A percentile compares a stretch with the other conserved stretches of the same genome.
Conservation (phyloP, 805 yeast genomes). For the Zygosaccharomyces rouxii region DNA sequence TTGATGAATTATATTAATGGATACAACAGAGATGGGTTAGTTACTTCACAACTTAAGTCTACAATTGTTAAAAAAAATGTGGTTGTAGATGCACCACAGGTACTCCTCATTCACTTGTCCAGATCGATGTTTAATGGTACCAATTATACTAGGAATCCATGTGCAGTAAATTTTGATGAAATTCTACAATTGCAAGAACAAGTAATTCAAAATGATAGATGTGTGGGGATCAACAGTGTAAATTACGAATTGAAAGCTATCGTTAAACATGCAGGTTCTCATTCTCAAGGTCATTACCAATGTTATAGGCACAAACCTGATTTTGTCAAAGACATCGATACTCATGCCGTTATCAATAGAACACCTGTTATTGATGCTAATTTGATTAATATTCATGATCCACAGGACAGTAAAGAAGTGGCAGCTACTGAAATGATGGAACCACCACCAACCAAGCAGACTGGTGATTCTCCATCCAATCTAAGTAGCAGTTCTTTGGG, state of each 20-base stretch:
- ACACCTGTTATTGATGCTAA: slow-evolving; percentile 29
- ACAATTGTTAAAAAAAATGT: slow-evolving; percentile 63
- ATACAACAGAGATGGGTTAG: slow-evolving; percentile 44
- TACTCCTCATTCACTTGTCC: slow-evolving; percentile 77
- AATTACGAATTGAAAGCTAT: slow-evolving; percentile 64
- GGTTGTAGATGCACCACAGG: slow-evolving; percentile 61
- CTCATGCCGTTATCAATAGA: slow-evolving; percentile 28
- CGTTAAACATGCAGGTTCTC: slow-evolving; percentile 85
- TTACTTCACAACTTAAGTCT: slow-evolving; percentile 48
- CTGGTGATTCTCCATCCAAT: neutral
- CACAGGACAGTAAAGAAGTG: slow-evolving; percentile 1
- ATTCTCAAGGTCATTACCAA: slow-evolving; percentile 85
- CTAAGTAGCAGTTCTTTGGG: neutral
- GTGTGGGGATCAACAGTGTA: slow-evolving; percentile 26
- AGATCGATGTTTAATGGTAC: slow-evolving; percentile 73
- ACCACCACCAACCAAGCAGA: neutral
- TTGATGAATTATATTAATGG: slow-evolving; percentile 44
- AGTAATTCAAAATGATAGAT: slow-evolving; percentile 19
- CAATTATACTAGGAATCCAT: slow-evolving; percentile 65
- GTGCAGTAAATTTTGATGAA: slow-evolving; percentile 65
- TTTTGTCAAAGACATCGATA: slow-evolving; percentile 33
- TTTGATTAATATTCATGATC: slow-evolving; percentile 4
- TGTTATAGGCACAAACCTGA: slow-evolving; percentile 76
- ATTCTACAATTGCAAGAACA: slow-evolving; percentile 45
- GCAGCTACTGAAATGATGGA: slow-evolving; percentile 6